A percentile compares a stretch with the other conserved stretches of the same genome.
Evolutionary conservation across 495 filamentous ascomycete species (phyloP).

Genomic region (Penicillium coprophilum): DNA sequence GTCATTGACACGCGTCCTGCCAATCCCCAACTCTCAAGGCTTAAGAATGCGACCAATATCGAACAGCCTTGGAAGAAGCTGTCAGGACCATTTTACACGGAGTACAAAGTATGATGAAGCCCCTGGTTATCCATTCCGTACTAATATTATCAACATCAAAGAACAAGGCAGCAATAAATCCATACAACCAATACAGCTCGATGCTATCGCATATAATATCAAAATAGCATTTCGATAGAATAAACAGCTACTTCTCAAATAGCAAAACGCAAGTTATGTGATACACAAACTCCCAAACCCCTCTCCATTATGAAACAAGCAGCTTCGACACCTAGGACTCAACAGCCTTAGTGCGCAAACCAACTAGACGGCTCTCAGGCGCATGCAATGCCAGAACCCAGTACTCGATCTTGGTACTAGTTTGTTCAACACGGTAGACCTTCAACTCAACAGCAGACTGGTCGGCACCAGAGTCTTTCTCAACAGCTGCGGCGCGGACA

Average conservation of each 20-base stretch:
- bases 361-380: slow-evolving; percentile 60
- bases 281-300: background rate
- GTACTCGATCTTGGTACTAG: slow-evolving; percentile 67
- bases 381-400: slow-evolving; percentile 66
- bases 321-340: slow-evolving; percentile 54
- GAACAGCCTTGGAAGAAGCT: slow-evolving; percentile 4
- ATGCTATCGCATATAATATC: background rate
- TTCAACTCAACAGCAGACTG: slow-evolving; percentile 63
- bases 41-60: slow-evolving; percentile 18
- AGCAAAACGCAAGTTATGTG: background rate
- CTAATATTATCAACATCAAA: background rate
- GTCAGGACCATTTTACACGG: slow-evolving; percentile 11
- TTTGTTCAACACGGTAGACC: slow-evolving; percentile 67
- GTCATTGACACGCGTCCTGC: slow-evolving; percentile 36
- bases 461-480: slow-evolving; percentile 22
- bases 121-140: slow-evolving; percentile 10
- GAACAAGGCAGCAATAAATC: background rate
- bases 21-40: background rate
- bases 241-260: background rate
- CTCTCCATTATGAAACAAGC: background rate
- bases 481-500: slow-evolving; percentile 35
- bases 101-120: background rate
- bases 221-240: background rate
- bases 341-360: slow-evolving; percentile 70
- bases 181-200: background rate